A percentile compares a stretch with the other conserved stretches of the same genome.
These are phyloP conservation scores for Volvox africanus DNA, from an alignment of 139 green algal species.

Conservation along the genomic window DNA sequence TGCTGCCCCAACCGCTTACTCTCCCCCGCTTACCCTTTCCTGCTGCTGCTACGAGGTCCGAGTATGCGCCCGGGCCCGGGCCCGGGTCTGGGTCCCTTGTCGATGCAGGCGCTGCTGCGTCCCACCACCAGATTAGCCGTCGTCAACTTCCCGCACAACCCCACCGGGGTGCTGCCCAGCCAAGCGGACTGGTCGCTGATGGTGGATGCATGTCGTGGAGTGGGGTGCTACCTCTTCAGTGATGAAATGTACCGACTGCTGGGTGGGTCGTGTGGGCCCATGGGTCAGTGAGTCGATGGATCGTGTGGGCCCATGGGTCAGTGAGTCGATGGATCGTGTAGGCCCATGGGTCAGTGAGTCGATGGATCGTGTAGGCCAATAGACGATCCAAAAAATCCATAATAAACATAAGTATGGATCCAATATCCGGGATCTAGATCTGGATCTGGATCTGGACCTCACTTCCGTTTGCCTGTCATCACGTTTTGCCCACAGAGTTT, in stretches of 20 bases:
- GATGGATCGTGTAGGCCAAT: not conserved
- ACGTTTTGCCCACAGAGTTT: conserved; percentile 57
- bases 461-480: not conserved
- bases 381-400: too few relatives aligned
- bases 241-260: conserved; percentile 88
- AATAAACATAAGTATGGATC: too few relatives aligned
- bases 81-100: too few relatives aligned
- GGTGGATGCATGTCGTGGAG: conserved; percentile 38
- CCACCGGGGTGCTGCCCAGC: conserved; percentile 66
- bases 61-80: too few relatives aligned
- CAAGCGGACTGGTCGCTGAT: conserved; percentile 59
- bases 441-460: too few relatives aligned
- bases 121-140: conserved; percentile 65
- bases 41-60: too few relatives aligned
- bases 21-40: too few relatives aligned
- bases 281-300: not conserved
- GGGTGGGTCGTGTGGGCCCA: conserved; percentile 26
- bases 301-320: not conserved
- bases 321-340: not conserved
- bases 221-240: conserved; percentile 73
- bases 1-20: too few relatives aligned
- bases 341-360: not conserved
- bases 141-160: conserved; percentile 92
- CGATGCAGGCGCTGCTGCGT: conserved; percentile 34
- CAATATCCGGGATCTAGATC: too few relatives aligned